phyloP scores from a whole-genome alignment of 2,329 filamentous ascomycete genomes.

The Didymellaceae sp. region DNA sequence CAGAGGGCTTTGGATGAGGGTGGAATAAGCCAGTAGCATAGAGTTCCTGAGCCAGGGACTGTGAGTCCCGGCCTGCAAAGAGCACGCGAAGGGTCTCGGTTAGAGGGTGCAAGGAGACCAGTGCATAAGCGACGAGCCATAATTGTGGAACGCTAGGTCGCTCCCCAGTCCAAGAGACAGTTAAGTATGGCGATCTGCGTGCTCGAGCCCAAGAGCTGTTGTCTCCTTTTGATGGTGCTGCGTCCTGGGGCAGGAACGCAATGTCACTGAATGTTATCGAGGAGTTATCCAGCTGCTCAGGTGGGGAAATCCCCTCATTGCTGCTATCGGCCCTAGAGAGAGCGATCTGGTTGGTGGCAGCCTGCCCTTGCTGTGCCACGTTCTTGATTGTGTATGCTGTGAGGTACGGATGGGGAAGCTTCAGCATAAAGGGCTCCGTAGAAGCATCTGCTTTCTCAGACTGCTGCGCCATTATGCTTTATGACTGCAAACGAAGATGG shows the following conservation, averaged over 20 bases:
- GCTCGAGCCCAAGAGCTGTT: slow-evolving; percentile 54
- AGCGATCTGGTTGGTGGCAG: slow-evolving; percentile 28
- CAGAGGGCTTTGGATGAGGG: slow-evolving; percentile 49
- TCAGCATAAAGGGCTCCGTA: slow-evolving; percentile 37
- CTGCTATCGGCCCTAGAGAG: slow-evolving; percentile 27
- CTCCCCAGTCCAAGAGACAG: slow-evolving; percentile 51
- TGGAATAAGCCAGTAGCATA: slow-evolving; percentile 53
- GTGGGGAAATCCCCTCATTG: slow-evolving; percentile 31
- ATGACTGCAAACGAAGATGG: slow-evolving; percentile 1
- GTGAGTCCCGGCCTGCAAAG: slow-evolving; percentile 47
- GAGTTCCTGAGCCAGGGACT: slow-evolving; percentile 50
- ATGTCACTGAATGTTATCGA: slow-evolving; percentile 40
- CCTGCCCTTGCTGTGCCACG: slow-evolving; percentile 27
- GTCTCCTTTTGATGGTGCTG: slow-evolving; percentile 37
- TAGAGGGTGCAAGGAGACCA: slow-evolving; percentile 53
- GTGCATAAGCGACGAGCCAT: slow-evolving; percentile 56
- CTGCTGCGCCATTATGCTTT: slow-evolving; percentile 30
- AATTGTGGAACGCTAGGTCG: slow-evolving; percentile 54
- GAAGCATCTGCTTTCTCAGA: slow-evolving; percentile 19
- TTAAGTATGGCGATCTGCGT: slow-evolving; percentile 52
- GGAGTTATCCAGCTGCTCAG: slow-evolving; percentile 37
- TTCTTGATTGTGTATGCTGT: slow-evolving; percentile 43
- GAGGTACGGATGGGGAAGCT: slow-evolving; percentile 48
- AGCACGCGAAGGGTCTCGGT: slow-evolving; percentile 54
- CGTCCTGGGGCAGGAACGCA: slow-evolving; percentile 31